Percentiles rank a stretch among this genome's conserved stretches.
phyloP scores from a whole-genome alignment of 805 yeast species.

The Candida xyloterini region DNA sequence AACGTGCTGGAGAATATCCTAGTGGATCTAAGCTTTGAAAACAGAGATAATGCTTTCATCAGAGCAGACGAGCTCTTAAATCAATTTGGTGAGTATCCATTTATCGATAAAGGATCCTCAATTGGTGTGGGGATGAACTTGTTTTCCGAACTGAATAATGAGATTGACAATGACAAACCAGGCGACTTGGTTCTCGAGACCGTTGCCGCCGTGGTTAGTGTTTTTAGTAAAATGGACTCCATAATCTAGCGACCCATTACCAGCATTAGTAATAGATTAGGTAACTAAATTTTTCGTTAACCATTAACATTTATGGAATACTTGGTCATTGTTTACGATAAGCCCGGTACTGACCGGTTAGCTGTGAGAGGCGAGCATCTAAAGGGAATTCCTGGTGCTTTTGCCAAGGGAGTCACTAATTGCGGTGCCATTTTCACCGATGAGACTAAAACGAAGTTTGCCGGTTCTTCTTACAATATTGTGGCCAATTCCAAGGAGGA shows the following conservation, averaged over 20 bases:
- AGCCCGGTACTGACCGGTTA: slow-evolving; percentile 56
- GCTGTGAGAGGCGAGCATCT: slow-evolving; percentile 52
- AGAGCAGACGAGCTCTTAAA: slow-evolving; percentile 89
- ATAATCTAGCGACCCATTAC: slow-evolving; percentile 47
- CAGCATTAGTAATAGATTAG: slow-evolving; percentile 8
- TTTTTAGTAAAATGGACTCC: slow-evolving; percentile 90
- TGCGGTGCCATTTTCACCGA: slow-evolving; percentile 54
- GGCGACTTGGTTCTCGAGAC: slow-evolving; percentile 76
- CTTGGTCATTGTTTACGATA: slow-evolving; percentile 68
- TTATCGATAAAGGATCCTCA: slow-evolving; percentile 51
- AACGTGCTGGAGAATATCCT: slow-evolving; percentile 92
- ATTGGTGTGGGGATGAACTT: slow-evolving; percentile 73
- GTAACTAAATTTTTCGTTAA: slow-evolving; percentile 6
- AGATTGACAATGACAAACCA: slow-evolving; percentile 47
- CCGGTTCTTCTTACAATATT: slow-evolving; percentile 65
- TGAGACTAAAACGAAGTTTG: slow-evolving; percentile 49
- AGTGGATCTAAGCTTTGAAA: slow-evolving; percentile 72
- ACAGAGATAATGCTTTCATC: slow-evolving; percentile 86
- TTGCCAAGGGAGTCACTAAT: slow-evolving; percentile 43
- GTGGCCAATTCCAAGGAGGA: slow-evolving; percentile 65
- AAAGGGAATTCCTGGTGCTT: slow-evolving; percentile 41
- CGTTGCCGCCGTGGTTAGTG: slow-evolving; percentile 87
- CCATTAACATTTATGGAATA: slow-evolving; percentile 43
- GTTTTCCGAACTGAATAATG: slow-evolving; percentile 45
- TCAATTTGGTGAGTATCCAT: slow-evolving; percentile 85